Percentiles rank a stretch among this genome's conserved stretches.
Evolutionary conservation across 495 filamentous ascomycete genomes (phyloP).

Genomic region (Penicillium parvum): DNA sequence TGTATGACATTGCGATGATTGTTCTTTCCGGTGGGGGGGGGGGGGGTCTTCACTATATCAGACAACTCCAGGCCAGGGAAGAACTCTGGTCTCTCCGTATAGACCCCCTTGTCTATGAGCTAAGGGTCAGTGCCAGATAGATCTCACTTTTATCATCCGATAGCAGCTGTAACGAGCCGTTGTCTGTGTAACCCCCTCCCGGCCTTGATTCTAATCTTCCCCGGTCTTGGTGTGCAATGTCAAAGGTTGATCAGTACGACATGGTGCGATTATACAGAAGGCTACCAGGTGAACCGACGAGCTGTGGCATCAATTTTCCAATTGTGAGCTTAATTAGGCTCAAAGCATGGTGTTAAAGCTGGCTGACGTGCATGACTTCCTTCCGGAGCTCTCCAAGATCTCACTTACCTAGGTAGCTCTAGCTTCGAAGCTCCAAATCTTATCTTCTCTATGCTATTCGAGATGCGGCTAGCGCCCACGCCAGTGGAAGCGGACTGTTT

Average conservation of each 20-base stretch:
- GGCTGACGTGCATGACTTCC: neutral
- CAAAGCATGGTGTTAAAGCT: neutral
- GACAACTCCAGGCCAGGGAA: too few relatives aligned
- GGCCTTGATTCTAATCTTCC: neutral
- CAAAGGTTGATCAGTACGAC: too few relatives aligned
- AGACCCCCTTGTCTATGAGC: too few relatives aligned
- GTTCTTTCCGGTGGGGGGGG: neutral
- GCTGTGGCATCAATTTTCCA: too few relatives aligned
- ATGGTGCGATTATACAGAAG: too few relatives aligned
- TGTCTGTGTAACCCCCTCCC: conserved; percentile 16
- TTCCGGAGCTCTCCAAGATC: neutral
- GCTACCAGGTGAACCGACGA: too few relatives aligned
- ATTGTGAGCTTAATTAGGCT: conserved; percentile 16
- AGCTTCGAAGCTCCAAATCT: conserved; percentile 2
- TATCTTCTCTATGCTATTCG: conserved; percentile 16
- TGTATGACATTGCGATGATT: neutral
- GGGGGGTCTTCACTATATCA: neutral
- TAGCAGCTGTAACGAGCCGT: conserved; percentile 4
- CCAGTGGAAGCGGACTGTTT: conserved; percentile 18
- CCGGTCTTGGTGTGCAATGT: neutral
- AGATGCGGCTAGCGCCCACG: conserved; percentile 2
- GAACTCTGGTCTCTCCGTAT: too few relatives aligned
- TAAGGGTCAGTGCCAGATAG: too few relatives aligned
- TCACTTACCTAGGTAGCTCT: neutral
- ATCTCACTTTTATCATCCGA: too few relatives aligned